Conservation (phyloP, 179 eudicot genomes). For the Monotropa hypopitys region DNA sequence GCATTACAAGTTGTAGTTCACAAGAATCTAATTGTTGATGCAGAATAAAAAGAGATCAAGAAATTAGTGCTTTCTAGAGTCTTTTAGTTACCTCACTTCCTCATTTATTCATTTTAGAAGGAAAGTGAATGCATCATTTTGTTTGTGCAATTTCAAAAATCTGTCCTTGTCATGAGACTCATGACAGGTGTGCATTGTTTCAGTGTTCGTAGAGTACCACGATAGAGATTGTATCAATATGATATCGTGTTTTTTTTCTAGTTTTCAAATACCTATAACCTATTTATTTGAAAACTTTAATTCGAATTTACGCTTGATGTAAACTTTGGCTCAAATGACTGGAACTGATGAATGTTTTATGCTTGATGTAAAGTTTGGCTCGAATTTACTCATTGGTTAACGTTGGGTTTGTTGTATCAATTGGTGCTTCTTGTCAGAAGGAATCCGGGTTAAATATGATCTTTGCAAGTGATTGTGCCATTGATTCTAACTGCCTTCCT, state of each 20-base stretch:
- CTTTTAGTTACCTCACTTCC: neutral
- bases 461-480: neutral
- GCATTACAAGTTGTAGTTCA: neutral
- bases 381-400: neutral
- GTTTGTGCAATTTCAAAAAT: neutral
- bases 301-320: neutral
- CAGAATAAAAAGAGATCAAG: neutral
- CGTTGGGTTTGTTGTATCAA: neutral
- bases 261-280: neutral
- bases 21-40: neutral
- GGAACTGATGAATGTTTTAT: neutral
- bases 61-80: neutral
- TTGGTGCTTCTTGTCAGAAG: neutral
- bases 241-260: neutral
- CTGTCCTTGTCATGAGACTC: neutral
- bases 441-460: neutral
- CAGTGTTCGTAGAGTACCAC: neutral
- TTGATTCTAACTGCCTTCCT: constrained; percentile 21
- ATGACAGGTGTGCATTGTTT: neutral
- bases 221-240: neutral
- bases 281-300: no score
- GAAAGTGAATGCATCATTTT: neutral
- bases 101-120: no score
- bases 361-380: neutral
- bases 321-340: no score